Percentiles rank a stretch among this genome's conserved stretches.
These are phyloP conservation scores for Coleophoma cylindrospora DNA, from an alignment of 2,329 filamentous ascomycete genomes.

Conservation along the genomic window DNA sequence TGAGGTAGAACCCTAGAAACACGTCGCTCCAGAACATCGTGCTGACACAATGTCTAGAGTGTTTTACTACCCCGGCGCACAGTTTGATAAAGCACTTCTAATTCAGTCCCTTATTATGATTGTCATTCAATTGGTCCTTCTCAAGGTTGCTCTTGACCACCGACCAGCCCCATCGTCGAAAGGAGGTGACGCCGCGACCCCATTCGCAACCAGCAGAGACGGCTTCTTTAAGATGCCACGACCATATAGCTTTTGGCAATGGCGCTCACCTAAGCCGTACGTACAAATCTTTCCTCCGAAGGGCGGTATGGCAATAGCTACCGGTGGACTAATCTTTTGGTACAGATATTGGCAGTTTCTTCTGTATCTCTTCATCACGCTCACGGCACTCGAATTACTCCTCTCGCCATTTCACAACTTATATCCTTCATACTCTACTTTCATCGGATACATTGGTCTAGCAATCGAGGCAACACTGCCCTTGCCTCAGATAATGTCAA, in stretches of 20 bases:
- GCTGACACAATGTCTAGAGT: constrained; percentile 38
- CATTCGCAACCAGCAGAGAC: constrained; percentile 48
- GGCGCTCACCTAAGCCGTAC: constrained; percentile 64
- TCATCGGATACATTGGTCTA: constrained; percentile 72
- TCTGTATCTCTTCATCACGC: constrained; percentile 56
- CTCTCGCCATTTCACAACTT: constrained; percentile 51
- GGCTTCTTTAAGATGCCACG: constrained; percentile 37
- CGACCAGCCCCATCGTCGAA: constrained; percentile 55
- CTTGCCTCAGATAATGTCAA: constrained; percentile 71
- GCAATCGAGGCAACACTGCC: constrained; percentile 78
- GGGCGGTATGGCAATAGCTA: too few relatives aligned
- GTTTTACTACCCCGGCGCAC: constrained; percentile 65
- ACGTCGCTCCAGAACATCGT: background rate
- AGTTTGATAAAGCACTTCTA: constrained; percentile 59
- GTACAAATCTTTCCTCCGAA: constrained; percentile 2
- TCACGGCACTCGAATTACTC: constrained; percentile 63
- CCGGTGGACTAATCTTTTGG: too few relatives aligned
- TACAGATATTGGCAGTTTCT: constrained; percentile 73
- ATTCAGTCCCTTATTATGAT: constrained; percentile 64
- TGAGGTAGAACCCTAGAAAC: constrained; percentile 41
- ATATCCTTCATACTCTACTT: constrained; percentile 60
- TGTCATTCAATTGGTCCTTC: constrained; percentile 53
- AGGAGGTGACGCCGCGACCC: constrained; percentile 53
- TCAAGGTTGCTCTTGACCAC: constrained; percentile 66
- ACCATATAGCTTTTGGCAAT: constrained; percentile 80